These are phyloP conservation scores for Silene coronaria DNA, from an alignment of 179 eudicot species.

Conservation along the genomic window DNA sequence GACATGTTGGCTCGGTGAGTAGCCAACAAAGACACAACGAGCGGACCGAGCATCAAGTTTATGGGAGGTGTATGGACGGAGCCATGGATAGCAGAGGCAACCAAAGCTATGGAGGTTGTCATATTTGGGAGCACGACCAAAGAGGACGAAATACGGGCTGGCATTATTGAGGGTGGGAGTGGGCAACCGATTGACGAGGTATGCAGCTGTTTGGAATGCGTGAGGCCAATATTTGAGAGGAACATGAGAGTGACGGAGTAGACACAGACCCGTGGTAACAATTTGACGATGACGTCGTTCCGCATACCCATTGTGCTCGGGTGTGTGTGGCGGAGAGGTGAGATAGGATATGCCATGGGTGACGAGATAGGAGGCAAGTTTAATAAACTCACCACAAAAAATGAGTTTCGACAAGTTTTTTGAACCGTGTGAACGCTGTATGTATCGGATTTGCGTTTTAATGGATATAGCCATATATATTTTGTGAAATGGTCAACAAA, in stretches of 20 bases:
- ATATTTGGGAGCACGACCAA: not conserved
- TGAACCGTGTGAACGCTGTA: too few relatives aligned
- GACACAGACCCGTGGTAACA: not conserved
- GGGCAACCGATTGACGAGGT: not conserved
- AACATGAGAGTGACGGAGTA: not conserved
- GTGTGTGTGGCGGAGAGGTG: too few relatives aligned
- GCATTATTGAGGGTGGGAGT: not conserved
- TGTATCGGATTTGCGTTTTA: not conserved
- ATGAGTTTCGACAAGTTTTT: too few relatives aligned
- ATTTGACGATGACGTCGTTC: too few relatives aligned
- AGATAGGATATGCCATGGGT: too few relatives aligned
- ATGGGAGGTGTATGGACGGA: not conserved
- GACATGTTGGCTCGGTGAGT: too few relatives aligned
- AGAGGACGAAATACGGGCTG: not conserved
- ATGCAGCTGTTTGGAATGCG: not conserved
- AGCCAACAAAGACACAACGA: too few relatives aligned
- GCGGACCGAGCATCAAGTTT: too few relatives aligned
- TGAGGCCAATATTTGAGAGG: not conserved
- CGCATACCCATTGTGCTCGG: too few relatives aligned
- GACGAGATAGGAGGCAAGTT: too few relatives aligned
- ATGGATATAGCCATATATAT: not conserved
- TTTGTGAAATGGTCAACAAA: not conserved
- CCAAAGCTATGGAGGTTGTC: not conserved
- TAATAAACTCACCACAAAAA: too few relatives aligned
- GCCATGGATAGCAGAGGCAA: not conserved